Conservation (phyloP, 1,284 basidiomycete species). For the Ceratobasidium sp. region DNA sequence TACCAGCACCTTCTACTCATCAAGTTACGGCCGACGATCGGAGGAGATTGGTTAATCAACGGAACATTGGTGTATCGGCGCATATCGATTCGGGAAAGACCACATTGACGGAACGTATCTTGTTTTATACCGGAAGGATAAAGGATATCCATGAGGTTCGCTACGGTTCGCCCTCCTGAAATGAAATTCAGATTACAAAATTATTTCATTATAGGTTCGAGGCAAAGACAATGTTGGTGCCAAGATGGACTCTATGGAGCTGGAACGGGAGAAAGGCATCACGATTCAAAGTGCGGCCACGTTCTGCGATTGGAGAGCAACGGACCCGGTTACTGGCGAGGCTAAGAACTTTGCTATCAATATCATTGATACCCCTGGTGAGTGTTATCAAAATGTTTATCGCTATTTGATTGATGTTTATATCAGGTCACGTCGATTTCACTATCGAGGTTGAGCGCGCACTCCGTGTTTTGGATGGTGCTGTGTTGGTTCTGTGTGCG, state of each 20-base stretch:
- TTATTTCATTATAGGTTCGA: slow-evolving; percentile 70
- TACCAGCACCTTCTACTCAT: slow-evolving; percentile 17
- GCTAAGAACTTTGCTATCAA: slow-evolving; percentile 92
- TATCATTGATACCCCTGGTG: slow-evolving; percentile 98
- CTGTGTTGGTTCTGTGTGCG: slow-evolving; percentile 96
- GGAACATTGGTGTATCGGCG: slow-evolving; percentile 89
- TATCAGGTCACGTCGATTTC: slow-evolving; percentile 95
- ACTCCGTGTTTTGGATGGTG: slow-evolving; percentile 95
- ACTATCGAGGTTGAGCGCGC: slow-evolving; percentile 99
- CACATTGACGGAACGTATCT: slow-evolving; percentile 94
- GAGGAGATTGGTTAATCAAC: slow-evolving; percentile 72
- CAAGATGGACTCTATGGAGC: slow-evolving; percentile 99
- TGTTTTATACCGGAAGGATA: slow-evolving; percentile 98
- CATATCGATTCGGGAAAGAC: slow-evolving; percentile 99
- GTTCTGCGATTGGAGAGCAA: slow-evolving; percentile 95
- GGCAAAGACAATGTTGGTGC: slow-evolving; percentile 96
- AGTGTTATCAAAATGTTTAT: slow-evolving; percentile 45
- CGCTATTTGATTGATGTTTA: slow-evolving; percentile 11
- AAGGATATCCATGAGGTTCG: slow-evolving; percentile 96
- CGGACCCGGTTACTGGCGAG: slow-evolving; percentile 71
- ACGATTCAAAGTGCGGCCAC: slow-evolving; percentile 99
- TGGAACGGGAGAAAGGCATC: slow-evolving; percentile 99
- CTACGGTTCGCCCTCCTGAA: slow-evolving; percentile 32
- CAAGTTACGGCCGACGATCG: slow-evolving; percentile 61
- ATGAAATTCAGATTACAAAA: not conserved